A percentile compares a stretch with the other conserved stretches of the same genome.
Conservation (phyloP, 2,329 filamentous ascomycete genomes). For the Microdochium trichocladiopsis region DNA sequence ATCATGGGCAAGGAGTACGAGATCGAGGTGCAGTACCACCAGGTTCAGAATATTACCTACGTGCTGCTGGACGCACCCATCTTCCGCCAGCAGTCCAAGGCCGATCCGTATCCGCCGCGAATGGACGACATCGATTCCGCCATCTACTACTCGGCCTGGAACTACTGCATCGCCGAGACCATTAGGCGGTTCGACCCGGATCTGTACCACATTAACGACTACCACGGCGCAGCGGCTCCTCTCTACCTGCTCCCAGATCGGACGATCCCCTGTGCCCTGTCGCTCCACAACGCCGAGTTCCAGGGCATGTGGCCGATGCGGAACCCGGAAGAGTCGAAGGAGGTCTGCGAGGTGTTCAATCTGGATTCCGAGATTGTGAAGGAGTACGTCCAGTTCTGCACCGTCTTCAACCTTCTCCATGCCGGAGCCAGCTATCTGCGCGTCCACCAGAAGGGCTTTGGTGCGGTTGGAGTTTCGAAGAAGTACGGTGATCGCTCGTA, state of each 20-base stretch:
- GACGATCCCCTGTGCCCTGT: slow-evolving; percentile 54
- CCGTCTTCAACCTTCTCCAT: slow-evolving; percentile 63
- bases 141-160: slow-evolving; percentile 65
- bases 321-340: slow-evolving; percentile 50
- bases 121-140: slow-evolving; percentile 65
- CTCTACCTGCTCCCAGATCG: slow-evolving; percentile 58
- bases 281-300: slow-evolving; percentile 63
- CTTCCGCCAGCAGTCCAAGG: slow-evolving; percentile 55
- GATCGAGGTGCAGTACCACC: slow-evolving; percentile 57
- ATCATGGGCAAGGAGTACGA: slow-evolving; percentile 54
- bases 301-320: slow-evolving; percentile 64
- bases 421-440: slow-evolving; percentile 60
- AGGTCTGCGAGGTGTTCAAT: slow-evolving; percentile 61
- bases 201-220: slow-evolving; percentile 62
- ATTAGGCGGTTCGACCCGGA: slow-evolving; percentile 56
- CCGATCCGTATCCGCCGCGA: slow-evolving; percentile 57
- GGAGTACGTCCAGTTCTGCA: slow-evolving; percentile 60
- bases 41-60: slow-evolving; percentile 59
- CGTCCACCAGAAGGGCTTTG: slow-evolving; percentile 60
- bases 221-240: slow-evolving; percentile 56
- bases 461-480: slow-evolving; percentile 60
- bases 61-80: slow-evolving; percentile 61
- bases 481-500: slow-evolving; percentile 63
- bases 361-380: slow-evolving; percentile 47
- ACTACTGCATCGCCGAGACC: slow-evolving; percentile 59